These are phyloP conservation scores for Aspergillus luchuensis DNA, from an alignment of 2,329 filamentous ascomycete species.

Conservation along the genomic window DNA sequence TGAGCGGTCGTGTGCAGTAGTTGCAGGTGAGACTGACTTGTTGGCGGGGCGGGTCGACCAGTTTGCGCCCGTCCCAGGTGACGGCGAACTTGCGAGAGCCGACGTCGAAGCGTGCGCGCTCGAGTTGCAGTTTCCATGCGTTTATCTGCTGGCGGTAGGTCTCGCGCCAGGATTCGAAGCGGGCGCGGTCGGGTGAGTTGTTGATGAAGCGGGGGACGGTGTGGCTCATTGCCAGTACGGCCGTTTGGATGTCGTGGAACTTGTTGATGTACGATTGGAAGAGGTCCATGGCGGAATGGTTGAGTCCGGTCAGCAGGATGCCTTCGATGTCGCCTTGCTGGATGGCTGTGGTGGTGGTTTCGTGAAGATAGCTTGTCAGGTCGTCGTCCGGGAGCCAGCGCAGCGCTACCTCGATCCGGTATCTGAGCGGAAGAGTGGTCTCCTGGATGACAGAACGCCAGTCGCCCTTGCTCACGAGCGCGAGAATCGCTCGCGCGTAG, in stretches of 20 bases:
- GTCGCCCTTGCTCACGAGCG: slow-evolving; percentile 61
- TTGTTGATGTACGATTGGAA: slow-evolving; percentile 62
- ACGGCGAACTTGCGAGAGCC: slow-evolving; percentile 57
- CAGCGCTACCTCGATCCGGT: slow-evolving; percentile 64
- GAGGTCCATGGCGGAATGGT: slow-evolving; percentile 59
- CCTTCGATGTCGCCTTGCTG: slow-evolving; percentile 62
- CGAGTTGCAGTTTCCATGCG: slow-evolving; percentile 61
- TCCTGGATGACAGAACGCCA: slow-evolving; percentile 62
- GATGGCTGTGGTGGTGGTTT: slow-evolving; percentile 55
- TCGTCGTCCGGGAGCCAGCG: slow-evolving; percentile 51
- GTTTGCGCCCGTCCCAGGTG: slow-evolving; percentile 51
- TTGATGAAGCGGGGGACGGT: slow-evolving; percentile 61
- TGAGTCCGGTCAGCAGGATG: slow-evolving; percentile 62
- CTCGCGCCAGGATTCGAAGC: slow-evolving; percentile 63
- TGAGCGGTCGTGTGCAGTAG: slow-evolving; percentile 61
- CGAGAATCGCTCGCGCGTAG: slow-evolving; percentile 63
- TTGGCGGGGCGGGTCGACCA: slow-evolving; percentile 53
- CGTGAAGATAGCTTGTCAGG: slow-evolving; percentile 56
- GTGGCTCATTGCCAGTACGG: slow-evolving; percentile 61
- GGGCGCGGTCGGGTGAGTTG: slow-evolving; percentile 53
- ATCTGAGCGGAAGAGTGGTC: slow-evolving; percentile 59
- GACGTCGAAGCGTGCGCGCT: slow-evolving; percentile 62
- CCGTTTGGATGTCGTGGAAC: slow-evolving; percentile 64
- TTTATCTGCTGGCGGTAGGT: slow-evolving; percentile 64
- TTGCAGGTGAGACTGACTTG: slow-evolving; percentile 62